Evolutionary conservation across 2,329 filamentous ascomycete species (phyloP), one percentile per base, ranked within the genome.

Genomic region (Scleromitrula shiraiana): DNA sequence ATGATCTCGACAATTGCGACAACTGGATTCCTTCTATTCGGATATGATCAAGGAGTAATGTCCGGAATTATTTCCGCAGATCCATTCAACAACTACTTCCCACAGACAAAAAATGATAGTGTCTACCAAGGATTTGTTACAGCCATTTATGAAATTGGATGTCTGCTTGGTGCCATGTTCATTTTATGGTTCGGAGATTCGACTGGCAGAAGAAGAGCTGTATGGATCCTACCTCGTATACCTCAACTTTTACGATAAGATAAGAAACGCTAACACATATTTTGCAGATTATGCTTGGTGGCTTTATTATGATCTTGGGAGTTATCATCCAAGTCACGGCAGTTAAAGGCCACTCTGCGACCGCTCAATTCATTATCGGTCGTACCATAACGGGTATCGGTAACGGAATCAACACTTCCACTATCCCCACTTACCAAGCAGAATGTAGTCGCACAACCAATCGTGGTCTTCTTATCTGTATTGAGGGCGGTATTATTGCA

Each of bases 21-120:
- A 56, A 80, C 80, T 43, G 88, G 88, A 46, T 88, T 94, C 36
- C 89, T 94, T 60, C 72, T 94, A 15, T 94, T 94, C 61, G 87
- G 87, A 56, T 93, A 91, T 71, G 87, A 93, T 65, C 87, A 93
- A 65, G 87, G 87, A 61, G 87, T 93, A 56, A 91, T 91, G 87
- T 88, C 84, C 52, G 77, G 77, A 56, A 77, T 78, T 54, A 83
- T 83, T 59, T 82, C 78, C 73, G 76, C 69, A 36, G 67, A 64
- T n/a, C 50, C 60, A 66, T 98, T 98, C 67, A 86, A 84, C 65
- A 78, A 86, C 64, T 95, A 95, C 67, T 97, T 97, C 59, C 72
- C 75, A 4, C 62, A 70, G 72, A 89, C 63, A 80, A 95, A 56
- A 27, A 40, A 56, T 10, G 41, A 59, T 40, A 59, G 60, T 3